These are phyloP conservation scores for Phaeosphaeria sp. DNA, from an alignment of 2,329 filamentous ascomycete species.

Conservation along the genomic window DNA sequence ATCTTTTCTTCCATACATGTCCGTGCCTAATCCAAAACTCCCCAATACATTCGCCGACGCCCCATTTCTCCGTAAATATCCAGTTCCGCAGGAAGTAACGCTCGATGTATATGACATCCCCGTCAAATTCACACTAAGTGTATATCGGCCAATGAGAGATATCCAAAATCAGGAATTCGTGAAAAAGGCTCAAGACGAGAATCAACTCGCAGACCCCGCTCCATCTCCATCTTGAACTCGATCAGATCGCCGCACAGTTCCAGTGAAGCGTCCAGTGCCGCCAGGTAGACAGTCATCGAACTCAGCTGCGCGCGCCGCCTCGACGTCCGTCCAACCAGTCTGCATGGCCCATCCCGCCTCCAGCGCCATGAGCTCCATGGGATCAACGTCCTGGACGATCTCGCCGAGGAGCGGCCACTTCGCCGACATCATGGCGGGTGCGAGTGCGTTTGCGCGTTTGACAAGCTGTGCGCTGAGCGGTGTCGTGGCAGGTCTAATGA, in stretches of 20 bases:
- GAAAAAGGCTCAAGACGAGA: neutral
- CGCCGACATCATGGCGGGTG: constrained; percentile 46
- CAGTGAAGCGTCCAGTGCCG: constrained; percentile 52
- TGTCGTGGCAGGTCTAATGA: constrained; percentile 7
- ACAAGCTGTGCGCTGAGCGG: constrained; percentile 31
- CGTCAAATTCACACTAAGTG: no score
- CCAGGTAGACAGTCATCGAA: constrained; percentile 52
- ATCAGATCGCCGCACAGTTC: constrained; percentile 30
- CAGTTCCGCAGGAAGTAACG: no score
- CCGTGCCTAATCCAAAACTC: no score
- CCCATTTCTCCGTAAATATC: no score
- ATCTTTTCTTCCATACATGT: no score
- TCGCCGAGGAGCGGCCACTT: constrained; percentile 47
- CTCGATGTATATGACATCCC: no score
- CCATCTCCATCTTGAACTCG: constrained; percentile 1
- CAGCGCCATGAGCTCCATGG: constrained; percentile 39
- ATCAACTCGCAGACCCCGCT: neutral
- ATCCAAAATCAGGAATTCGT: no score
- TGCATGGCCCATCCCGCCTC: constrained; percentile 42
- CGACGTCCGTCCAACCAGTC: constrained; percentile 42
- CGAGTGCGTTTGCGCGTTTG: constrained; percentile 38
- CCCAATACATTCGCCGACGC: no score
- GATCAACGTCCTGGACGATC: constrained; percentile 49
- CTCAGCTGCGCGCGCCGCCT: constrained; percentile 43
- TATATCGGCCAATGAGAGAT: no score